These are phyloP conservation scores for Meripilus lineatus DNA, from an alignment of 1,284 basidiomycete species.

Conservation along the genomic window DNA sequence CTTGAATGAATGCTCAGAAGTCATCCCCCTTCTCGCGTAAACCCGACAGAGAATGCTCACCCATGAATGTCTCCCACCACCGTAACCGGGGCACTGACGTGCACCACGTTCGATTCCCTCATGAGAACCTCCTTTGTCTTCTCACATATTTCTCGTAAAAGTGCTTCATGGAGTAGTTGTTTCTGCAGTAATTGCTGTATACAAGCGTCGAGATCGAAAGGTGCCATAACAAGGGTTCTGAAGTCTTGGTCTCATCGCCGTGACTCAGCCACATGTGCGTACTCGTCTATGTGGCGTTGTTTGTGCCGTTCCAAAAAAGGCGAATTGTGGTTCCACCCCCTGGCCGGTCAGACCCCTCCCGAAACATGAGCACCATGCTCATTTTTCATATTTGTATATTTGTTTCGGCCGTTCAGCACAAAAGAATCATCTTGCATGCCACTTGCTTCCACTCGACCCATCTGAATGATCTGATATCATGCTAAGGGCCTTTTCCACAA, in stretches of 20 bases:
- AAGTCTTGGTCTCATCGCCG: neutral
- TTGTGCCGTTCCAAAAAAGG: too few species aligned
- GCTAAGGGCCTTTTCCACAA: too few species aligned
- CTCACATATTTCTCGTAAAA: slow-evolving; percentile 95
- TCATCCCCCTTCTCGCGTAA: slow-evolving; percentile 5
- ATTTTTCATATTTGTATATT: too few species aligned
- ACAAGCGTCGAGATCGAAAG: slow-evolving; percentile 94
- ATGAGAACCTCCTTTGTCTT: slow-evolving; percentile 98
- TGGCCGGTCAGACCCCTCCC: too few species aligned
- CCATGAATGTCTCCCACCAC: slow-evolving; percentile 99
- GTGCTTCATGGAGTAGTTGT: slow-evolving; percentile 88
- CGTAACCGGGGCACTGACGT: slow-evolving; percentile 96
- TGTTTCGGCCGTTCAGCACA: too few species aligned
- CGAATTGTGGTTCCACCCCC: too few species aligned
- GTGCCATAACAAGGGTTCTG: slow-evolving; percentile 53
- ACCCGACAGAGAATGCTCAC: slow-evolving; percentile 44
- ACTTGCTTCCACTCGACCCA: too few species aligned
- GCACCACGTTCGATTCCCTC: slow-evolving; percentile 98
- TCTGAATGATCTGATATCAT: too few species aligned
- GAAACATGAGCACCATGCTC: too few species aligned
- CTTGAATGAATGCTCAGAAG: slow-evolving; percentile 42
- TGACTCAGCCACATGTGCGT: too few species aligned
- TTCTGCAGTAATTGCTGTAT: slow-evolving; percentile 88
- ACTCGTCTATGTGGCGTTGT: too few species aligned
- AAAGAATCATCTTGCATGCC: too few species aligned